These are phyloP conservation scores for Pleurotus salmoneostramineus DNA, from an alignment of 768 basidiomycete species.

Conservation along the genomic window DNA sequence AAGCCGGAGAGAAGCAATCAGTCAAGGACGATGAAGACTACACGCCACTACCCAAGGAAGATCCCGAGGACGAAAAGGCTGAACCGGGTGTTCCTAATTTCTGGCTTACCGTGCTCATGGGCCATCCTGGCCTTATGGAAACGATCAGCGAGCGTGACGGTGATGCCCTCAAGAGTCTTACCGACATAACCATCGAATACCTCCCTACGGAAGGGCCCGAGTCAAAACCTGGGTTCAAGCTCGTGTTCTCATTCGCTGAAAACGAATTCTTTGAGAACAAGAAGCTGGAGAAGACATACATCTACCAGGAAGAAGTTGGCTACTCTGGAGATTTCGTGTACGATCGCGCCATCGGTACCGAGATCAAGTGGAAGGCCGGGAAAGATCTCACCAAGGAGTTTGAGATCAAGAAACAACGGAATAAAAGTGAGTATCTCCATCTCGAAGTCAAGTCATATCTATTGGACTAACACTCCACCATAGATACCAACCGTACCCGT, in stretches of 20 bases:
- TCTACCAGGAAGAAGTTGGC: slow-evolving; percentile 90
- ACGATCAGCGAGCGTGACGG: slow-evolving; percentile 93
- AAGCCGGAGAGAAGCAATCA: slow-evolving; percentile 70
- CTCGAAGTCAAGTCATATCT: background rate
- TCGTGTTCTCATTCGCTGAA: slow-evolving; percentile 73
- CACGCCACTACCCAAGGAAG: slow-evolving; percentile 52
- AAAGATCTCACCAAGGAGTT: slow-evolving; percentile 97
- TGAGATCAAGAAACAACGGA: slow-evolving; percentile 98
- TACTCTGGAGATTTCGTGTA: slow-evolving; percentile 97
- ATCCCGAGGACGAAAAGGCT: slow-evolving; percentile 24
- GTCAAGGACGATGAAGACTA: slow-evolving; percentile 75
- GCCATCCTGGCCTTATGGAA: slow-evolving; percentile 82
- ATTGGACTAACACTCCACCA: slow-evolving; percentile 1
- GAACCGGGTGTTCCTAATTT: slow-evolving; percentile 80
- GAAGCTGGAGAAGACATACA: slow-evolving; percentile 87
- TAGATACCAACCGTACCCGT: slow-evolving; percentile 83
- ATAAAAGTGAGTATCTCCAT: slow-evolving; percentile 72
- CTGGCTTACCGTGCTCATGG: slow-evolving; percentile 95
- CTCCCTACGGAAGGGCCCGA: slow-evolving; percentile 49
- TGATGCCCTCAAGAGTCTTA: slow-evolving; percentile 76
- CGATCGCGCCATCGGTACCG: slow-evolving; percentile 89
- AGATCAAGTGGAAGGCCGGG: slow-evolving; percentile 97
- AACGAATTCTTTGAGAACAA: slow-evolving; percentile 90
- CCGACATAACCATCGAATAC: slow-evolving; percentile 79
- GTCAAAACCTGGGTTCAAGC: slow-evolving; percentile 88